Base-by-base conservation (phyloP, 2,329 filamentous ascomycete genomes). In the Ophiostoma himal-ulmi region DNA sequence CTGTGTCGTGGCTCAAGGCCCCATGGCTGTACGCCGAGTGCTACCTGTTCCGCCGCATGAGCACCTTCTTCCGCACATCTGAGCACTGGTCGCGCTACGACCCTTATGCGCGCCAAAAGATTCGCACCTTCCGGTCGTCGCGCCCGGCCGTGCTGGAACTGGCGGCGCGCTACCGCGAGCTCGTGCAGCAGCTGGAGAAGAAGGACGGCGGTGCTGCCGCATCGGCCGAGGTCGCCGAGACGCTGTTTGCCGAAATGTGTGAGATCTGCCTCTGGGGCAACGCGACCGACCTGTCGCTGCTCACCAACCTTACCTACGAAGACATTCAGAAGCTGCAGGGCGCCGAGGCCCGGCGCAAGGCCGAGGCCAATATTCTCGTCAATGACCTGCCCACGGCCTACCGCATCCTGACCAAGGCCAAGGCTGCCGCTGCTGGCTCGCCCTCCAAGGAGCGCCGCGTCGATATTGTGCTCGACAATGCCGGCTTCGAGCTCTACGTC, bases 201-300 rank as follows among this genome's bases (percentile, higher is more conserved):
- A 82, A 82, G 3, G 81, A 71, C 88, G 81, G 87, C 39, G 86
- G 90, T 70, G 89, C 91, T 0, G 91, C 91, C 0, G 91, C 13
- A 13, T 11, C 22, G 96, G 77, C 37, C 36, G 8, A 37, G 1
- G 36, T 67, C n/a, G 65, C 37, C 22, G 87, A 88, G 77, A 80
- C 94, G 0, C 82, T 97, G 36, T 98, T 98, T 81, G 85, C 85
- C 34, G 94, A 98, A 78, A 96, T 98, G 91, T 94, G 90, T 80
- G 93, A 97, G 83, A 95, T 97, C 75, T 97, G 94, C 78, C 86
- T 98, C 1, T 98, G 94, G 94, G 94, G 94, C 13, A 98, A 98
- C 78, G 95, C 94, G 1, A 98, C 94, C 0, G 95, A 98, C 78
- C 84, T 98, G 17, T 96, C 93, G 0, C 89, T 98, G 26, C 84